Evolutionary conservation across 129 eudicot species (phyloP).

Genomic region (Mikania micrantha): DNA sequence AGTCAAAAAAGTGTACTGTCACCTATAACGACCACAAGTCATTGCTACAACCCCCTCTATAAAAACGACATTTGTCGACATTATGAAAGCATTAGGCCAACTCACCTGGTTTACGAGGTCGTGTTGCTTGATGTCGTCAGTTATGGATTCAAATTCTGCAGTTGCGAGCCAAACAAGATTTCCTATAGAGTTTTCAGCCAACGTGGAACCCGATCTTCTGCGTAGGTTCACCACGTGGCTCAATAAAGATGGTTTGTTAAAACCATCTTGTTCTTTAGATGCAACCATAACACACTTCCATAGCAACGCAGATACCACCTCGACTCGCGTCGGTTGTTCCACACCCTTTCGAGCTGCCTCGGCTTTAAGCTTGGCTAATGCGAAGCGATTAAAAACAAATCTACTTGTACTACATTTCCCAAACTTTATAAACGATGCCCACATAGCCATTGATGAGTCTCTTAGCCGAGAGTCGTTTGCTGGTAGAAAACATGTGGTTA

Average conservation of each 20-base stretch:
- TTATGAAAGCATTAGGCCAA: too few species aligned
- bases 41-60: too few species aligned
- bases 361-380: constrained; percentile 29
- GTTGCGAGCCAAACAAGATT: too few species aligned
- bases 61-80: too few species aligned
- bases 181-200: constrained; percentile 30
- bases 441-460: constrained; percentile 51
- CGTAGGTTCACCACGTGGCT: constrained; percentile 59
- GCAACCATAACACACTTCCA: constrained; percentile 39
- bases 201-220: constrained; percentile 13
- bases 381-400: constrained; percentile 46
- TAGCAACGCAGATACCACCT: constrained; percentile 47
- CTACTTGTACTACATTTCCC: constrained; percentile 50
- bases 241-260: constrained; percentile 32
- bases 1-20: too few species aligned
- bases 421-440: constrained; percentile 52
- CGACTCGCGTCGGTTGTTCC: constrained; percentile 36
- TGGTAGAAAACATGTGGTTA: constrained; percentile 46
- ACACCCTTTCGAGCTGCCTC: not conserved
- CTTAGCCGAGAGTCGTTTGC: constrained; percentile 41
- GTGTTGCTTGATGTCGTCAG: too few species aligned
- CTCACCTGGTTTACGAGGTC: too few species aligned
- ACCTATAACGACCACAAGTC: too few species aligned
- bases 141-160: too few species aligned
- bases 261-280: constrained; percentile 16